Conservation (phyloP, 768 basidiomycete species). For the Calocybe cyanea region DNA sequence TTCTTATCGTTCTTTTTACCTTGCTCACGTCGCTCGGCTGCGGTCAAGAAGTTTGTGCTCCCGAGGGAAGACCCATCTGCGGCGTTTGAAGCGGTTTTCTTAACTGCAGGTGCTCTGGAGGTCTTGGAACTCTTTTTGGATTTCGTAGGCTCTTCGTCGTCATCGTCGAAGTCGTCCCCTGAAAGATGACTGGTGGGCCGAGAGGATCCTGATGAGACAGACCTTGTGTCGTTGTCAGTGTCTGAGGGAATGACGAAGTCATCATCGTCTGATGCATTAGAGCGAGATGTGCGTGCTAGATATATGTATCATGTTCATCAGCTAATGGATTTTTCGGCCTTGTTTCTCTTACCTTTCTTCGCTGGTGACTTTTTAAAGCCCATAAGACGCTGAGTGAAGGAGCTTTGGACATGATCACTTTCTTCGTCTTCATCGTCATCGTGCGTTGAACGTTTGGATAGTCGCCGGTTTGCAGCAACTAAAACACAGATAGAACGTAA, state of each 20-base stretch:
- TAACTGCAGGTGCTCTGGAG: constrained; percentile 21
- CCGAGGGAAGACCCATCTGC: constrained; percentile 21
- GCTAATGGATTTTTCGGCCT: background rate
- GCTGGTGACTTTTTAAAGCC: constrained; percentile 62
- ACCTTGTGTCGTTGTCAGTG: constrained; percentile 52
- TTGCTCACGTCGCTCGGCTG: constrained; percentile 73
- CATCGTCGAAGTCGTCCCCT: constrained; percentile 36
- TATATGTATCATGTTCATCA: too few relatives aligned
- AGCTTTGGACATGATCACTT: constrained; percentile 31
- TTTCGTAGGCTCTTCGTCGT: constrained; percentile 35
- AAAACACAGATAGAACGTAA: constrained; percentile 6
- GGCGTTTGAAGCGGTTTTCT: constrained; percentile 15
- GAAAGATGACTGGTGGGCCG: constrained; percentile 31
- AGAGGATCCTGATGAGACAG: constrained; percentile 43
- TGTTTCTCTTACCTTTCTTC: constrained; percentile 42
- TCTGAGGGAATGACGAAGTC: constrained; percentile 72
- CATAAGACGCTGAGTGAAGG: constrained; percentile 58
- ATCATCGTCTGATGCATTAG: constrained; percentile 50
- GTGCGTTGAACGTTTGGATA: constrained; percentile 42
- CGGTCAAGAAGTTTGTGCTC: constrained; percentile 63
- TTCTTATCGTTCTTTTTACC: constrained; percentile 83
- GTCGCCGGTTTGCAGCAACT: constrained; percentile 61
- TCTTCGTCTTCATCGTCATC: constrained; percentile 54
- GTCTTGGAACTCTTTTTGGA: constrained; percentile 31
- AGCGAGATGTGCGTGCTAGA: constrained; percentile 39